phyloP scores from a whole-genome alignment of 768 basidiomycete species.

The Suillus plorans region DNA sequence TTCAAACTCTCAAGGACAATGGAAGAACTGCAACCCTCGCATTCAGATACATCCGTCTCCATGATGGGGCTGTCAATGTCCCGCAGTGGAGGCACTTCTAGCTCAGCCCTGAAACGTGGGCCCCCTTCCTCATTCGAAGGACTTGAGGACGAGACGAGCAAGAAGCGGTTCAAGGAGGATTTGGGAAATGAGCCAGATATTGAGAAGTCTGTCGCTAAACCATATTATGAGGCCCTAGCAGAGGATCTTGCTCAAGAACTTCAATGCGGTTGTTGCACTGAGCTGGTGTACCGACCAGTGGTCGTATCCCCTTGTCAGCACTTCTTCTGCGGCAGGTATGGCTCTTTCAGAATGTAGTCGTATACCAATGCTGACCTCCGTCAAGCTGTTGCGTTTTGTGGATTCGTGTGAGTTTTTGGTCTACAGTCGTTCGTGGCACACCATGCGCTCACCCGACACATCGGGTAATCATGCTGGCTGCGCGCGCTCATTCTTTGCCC shows the following conservation, averaged over 20 bases:
- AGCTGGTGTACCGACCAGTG: slow-evolving; percentile 78
- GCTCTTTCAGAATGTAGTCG: not conserved
- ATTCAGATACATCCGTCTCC: slow-evolving; percentile 5
- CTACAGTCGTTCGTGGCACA: not conserved
- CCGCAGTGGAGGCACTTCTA: slow-evolving; percentile 17
- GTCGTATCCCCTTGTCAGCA: slow-evolving; percentile 84
- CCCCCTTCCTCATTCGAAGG: slow-evolving; percentile 61
- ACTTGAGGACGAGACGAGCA: slow-evolving; percentile 43
- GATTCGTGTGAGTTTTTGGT: slow-evolving; percentile 66
- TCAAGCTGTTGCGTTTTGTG: slow-evolving; percentile 77
- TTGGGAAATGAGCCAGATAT: slow-evolving; percentile 15
- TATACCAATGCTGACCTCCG: slow-evolving; percentile 42
- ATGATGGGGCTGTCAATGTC: slow-evolving; percentile 14
- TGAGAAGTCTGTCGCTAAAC: slow-evolving; percentile 16
- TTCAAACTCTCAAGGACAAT: slow-evolving; percentile 13
- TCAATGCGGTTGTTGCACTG: slow-evolving; percentile 85
- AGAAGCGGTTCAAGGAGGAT: slow-evolving; percentile 63
- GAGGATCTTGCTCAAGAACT: slow-evolving; percentile 72
- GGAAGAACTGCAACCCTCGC: slow-evolving; percentile 12
- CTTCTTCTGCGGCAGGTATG: slow-evolving; percentile 88
- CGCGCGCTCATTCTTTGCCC: not conserved
- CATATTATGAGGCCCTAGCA: slow-evolving; percentile 38
- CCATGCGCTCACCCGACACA: not conserved
- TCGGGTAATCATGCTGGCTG: not conserved
- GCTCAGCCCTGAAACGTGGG: slow-evolving; percentile 51